Base-by-base conservation (phyloP, 1,284 basidiomycete species). In the Xerocomus nothofagi region DNA sequence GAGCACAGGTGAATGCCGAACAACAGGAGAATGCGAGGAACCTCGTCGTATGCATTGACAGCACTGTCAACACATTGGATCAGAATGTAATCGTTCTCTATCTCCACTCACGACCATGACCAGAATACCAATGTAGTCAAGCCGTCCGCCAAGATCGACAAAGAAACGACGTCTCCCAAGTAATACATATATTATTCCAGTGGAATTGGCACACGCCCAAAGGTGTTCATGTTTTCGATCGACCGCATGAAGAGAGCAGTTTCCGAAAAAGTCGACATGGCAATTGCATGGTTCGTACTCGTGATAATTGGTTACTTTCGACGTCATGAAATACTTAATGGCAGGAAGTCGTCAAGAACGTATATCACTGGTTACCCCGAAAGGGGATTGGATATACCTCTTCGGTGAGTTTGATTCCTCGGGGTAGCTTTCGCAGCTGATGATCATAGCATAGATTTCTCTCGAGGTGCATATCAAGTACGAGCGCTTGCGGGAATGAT, bases 401-500 rank as follows among this genome's bases (percentile, higher is more conserved):
- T 75, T 77, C 47, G 75, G 76, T 73, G 39, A 0, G 42, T 21
- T 30, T 18, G 1, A 3, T 32, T 39, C 29, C 9, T 38, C 3
- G 18, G 29, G 11, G 4, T 11, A 2, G 3, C 21, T 37, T 17
- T 20, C 7, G 4, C 8, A 17, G 34, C 12, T 15, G 3, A 44
- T 32, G 2, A 18, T 24, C 1, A 0, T 2, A 6, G 26, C 11
- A 4, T 12, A 76, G 76, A 75, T 9, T 77, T 76, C 51, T 76
- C 74, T 40, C 65, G 75, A 29, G 75, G 74, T 14, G 74, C 75
- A 20, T 77, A 74, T 54, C 74, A 76, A 62, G 74, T 68, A 11
- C 69, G 75, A 4, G 62, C 59, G 3, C 54, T 76, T 2, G 72
- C 75, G 0, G 73, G 55, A 1, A 76, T 77, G 75, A 73, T 76